These are phyloP conservation scores for Trifolium fragiferum DNA, from an alignment of 306 rosid genomes.

Conservation along the genomic window DNA sequence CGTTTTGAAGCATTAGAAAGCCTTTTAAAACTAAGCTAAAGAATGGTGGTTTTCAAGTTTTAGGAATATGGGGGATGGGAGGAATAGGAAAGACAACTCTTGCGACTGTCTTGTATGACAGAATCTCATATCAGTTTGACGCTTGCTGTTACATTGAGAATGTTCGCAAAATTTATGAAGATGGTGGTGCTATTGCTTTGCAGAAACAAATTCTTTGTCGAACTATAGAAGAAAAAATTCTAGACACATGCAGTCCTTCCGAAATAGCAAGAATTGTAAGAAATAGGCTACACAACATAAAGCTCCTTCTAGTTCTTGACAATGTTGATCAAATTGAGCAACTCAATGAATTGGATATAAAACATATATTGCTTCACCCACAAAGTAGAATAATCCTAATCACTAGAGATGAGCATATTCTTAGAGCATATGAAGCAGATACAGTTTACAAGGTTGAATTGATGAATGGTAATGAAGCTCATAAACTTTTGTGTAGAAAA, in stretches of 20 bases:
- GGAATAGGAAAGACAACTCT: neutral
- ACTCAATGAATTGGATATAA: neutral
- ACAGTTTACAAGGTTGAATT: neutral
- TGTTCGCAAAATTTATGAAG: too few species aligned
- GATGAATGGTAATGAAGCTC: neutral
- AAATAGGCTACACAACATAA: neutral
- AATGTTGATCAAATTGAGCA: neutral
- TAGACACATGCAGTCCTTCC: neutral
- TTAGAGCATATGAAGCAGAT: neutral
- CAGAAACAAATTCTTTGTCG: neutral
- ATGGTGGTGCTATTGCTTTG: neutral
- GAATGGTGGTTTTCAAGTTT: neutral
- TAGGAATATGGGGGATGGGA: neutral
- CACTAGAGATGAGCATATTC: neutral
- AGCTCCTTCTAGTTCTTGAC: slow-evolving; percentile 8
- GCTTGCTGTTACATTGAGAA: neutral
- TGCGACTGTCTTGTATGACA: neutral
- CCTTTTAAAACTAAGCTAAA: neutral
- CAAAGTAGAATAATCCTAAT: neutral
- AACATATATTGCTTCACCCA: neutral
- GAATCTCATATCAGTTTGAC: neutral
- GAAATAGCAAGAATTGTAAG: neutral
- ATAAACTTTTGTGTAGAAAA: neutral
- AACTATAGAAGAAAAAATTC: neutral
- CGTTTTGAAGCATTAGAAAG: neutral